Percentiles rank a stretch among this genome's conserved stretches.
Evolutionary conservation across 345 rosid genomes (phyloP).

Genomic region (Boechera stricta): DNA sequence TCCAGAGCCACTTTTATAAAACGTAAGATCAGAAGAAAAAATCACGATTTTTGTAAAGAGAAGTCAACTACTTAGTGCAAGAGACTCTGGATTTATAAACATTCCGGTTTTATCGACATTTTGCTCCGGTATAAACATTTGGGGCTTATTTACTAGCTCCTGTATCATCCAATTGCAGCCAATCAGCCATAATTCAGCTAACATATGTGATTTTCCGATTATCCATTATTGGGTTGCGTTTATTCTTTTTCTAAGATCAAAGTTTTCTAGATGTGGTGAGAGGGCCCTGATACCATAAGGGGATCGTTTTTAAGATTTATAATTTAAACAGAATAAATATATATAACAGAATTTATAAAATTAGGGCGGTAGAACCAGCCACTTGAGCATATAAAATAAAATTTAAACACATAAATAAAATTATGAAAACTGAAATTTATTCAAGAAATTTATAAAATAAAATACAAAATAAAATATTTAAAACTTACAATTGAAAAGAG

Average conservation of each 20-base stretch:
- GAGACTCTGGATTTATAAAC: not conserved
- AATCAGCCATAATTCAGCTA: not conserved
- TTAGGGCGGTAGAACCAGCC: no score
- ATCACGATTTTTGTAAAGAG: not conserved
- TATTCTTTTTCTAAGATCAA: slow-evolving; percentile 1
- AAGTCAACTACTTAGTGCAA: not conserved
- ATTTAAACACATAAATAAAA: no score
- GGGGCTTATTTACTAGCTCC: not conserved
- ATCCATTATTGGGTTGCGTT: not conserved
- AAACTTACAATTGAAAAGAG: no score
- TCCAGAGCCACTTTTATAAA: not conserved
- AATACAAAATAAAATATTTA: no score
- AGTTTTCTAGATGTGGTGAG: no score
- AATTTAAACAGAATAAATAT: no score
- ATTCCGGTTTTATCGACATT: not conserved
- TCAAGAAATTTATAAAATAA: no score
- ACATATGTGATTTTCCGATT: not conserved
- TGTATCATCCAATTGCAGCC: not conserved
- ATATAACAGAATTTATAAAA: no score
- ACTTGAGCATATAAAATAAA: no score
- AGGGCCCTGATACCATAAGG: no score
- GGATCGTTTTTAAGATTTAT: no score
- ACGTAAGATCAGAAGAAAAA: not conserved
- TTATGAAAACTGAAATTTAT: no score
- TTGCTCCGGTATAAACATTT: not conserved